Percentiles rank a stretch among this genome's conserved stretches.
Evolutionary conservation across 176 grass and related monocot species (phyloP).

Genomic region (Themeda triandra): DNA sequence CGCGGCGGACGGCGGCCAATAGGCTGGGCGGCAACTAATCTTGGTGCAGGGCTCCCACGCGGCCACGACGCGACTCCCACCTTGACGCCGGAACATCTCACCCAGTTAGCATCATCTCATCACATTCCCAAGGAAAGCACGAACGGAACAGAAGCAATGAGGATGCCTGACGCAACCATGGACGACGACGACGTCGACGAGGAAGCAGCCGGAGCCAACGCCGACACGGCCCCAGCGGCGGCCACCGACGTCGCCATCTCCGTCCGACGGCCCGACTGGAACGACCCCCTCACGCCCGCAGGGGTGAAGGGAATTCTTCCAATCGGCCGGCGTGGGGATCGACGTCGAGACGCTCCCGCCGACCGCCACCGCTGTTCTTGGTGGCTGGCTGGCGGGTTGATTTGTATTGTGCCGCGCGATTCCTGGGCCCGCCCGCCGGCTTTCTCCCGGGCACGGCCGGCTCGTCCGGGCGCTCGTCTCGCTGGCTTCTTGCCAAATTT

Average conservation of each 20-base stretch:
- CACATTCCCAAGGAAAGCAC: background rate
- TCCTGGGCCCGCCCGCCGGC: background rate
- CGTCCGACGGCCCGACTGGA: slow-evolving; percentile 15
- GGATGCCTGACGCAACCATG: background rate
- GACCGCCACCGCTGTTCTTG: background rate
- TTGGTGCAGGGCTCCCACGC: slow-evolving; percentile 15
- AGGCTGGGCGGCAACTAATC: background rate
- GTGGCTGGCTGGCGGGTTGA: background rate
- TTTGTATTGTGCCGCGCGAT: background rate
- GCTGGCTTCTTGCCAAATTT: background rate
- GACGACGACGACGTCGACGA: background rate
- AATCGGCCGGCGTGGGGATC: slow-evolving; percentile 10
- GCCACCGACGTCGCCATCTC: background rate
- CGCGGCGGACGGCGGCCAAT: background rate
- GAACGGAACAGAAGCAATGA: background rate
- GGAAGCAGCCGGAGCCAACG: background rate
- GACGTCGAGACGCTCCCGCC: slow-evolving; percentile 1
- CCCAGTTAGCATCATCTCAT: background rate
- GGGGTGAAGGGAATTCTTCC: background rate
- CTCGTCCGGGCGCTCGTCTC: background rate
- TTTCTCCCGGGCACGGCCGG: background rate
- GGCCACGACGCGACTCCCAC: background rate
- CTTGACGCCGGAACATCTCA: background rate
- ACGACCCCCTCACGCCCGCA: background rate
- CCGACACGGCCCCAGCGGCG: background rate